phyloP scores from a whole-genome alignment of 805 yeast genomes.

The Cyberlindnera euphorbiae region DNA sequence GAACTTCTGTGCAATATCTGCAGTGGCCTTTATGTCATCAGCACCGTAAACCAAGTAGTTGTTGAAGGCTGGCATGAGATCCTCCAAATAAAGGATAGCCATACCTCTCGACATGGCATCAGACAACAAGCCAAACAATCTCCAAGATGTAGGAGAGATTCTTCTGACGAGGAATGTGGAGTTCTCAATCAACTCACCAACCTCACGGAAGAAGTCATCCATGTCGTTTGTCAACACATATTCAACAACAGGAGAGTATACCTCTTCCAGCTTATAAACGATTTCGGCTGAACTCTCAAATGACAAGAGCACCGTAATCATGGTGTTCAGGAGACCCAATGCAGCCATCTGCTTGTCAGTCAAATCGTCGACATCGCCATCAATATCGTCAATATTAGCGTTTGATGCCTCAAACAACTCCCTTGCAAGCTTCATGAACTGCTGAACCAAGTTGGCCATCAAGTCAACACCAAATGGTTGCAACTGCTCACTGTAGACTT shows the following conservation, averaged over 20 bases:
- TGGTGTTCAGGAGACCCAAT: slow-evolving; percentile 72
- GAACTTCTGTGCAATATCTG: slow-evolving; percentile 43
- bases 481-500: slow-evolving; percentile 77
- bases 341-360: slow-evolving; percentile 81
- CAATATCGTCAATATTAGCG: slow-evolving; percentile 35
- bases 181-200: slow-evolving; percentile 69
- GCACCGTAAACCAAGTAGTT: slow-evolving; percentile 65
- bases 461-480: slow-evolving; percentile 86
- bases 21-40: slow-evolving; percentile 42
- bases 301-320: slow-evolving; percentile 74
- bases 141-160: slow-evolving; percentile 75
- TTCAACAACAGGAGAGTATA: slow-evolving; percentile 63
- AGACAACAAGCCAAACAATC: slow-evolving; percentile 50
- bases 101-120: slow-evolving; percentile 35
- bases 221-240: slow-evolving; percentile 61
- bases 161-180: slow-evolving; percentile 55
- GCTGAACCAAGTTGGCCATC: slow-evolving; percentile 59
- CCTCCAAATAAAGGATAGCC: slow-evolving; percentile 69
- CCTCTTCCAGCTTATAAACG: slow-evolving; percentile 58
- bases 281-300: slow-evolving; percentile 75
- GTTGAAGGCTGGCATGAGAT: slow-evolving; percentile 65
- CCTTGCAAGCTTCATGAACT: slow-evolving; percentile 63
- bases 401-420: slow-evolving; percentile 64
- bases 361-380: slow-evolving; percentile 32
- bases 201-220: slow-evolving; percentile 72